Conservation (phyloP, 176 grass and related monocot genomes). For the Panicum miliaceum region DNA sequence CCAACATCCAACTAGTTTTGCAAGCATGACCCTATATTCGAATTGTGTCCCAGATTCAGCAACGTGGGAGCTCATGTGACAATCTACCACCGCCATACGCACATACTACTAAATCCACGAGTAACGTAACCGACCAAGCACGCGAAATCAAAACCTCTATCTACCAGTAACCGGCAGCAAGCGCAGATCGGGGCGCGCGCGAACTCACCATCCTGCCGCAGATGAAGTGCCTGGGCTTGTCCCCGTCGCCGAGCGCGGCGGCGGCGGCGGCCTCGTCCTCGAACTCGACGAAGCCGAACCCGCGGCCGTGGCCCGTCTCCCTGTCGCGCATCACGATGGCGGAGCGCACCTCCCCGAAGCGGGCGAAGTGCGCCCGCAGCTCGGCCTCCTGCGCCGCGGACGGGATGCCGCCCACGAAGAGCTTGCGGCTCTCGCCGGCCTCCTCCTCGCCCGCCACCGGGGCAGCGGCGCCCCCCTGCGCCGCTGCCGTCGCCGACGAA, state of each 20-base stretch:
- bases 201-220: constrained; percentile 57
- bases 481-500: constrained; percentile 46
- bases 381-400: constrained; percentile 55
- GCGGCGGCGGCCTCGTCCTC: constrained; percentile 27
- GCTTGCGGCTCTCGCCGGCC: constrained; percentile 59
- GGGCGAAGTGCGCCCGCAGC: constrained; percentile 51
- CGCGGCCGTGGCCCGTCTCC: constrained; percentile 44
- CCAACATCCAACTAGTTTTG: neutral
- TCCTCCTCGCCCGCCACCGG: neutral
- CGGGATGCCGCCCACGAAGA: constrained; percentile 88
- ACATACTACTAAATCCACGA: neutral
- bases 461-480: neutral
- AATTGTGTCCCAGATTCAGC: constrained; percentile 6
- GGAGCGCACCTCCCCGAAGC: constrained; percentile 66
- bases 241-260: constrained; percentile 59
- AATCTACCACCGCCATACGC: constrained; percentile 5
- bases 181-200: constrained; percentile 22
- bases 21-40: neutral
- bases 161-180: neutral
- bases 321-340: constrained; percentile 75
- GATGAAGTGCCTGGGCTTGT: constrained; percentile 57
- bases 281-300: constrained; percentile 51
- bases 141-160: neutral
- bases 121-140: neutral
- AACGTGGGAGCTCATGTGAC: neutral